phyloP scores from a whole-genome alignment of 1,139 yeast species.

The Taphrina betulina region DNA sequence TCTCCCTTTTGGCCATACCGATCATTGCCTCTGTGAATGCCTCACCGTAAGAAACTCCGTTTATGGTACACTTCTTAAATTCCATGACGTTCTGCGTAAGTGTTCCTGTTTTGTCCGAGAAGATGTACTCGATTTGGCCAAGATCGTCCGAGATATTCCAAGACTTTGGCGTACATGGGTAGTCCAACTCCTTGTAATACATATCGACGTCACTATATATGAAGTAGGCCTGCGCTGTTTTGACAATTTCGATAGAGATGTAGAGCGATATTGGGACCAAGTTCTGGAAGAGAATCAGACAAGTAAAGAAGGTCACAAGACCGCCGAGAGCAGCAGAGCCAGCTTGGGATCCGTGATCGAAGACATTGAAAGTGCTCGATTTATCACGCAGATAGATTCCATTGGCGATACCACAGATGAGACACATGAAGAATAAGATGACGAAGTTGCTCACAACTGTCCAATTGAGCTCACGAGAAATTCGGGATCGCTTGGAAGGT shows the following conservation, averaged over 20 bases:
- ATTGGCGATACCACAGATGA: constrained; percentile 76
- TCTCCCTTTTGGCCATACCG: constrained; percentile 85
- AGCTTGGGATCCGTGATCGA: constrained; percentile 68
- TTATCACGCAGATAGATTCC: constrained; percentile 65
- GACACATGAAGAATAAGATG: constrained; percentile 72
- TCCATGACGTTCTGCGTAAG: constrained; percentile 96
- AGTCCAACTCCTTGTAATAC: constrained; percentile 82
- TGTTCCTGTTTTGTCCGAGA: constrained; percentile 96
- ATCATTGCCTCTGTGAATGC: constrained; percentile 96
- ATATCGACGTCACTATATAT: constrained; percentile 83
- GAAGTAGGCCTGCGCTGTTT: constrained; percentile 90
- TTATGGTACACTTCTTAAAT: constrained; percentile 85
- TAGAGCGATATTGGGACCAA: constrained; percentile 93
- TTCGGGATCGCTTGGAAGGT: constrained; percentile 82
- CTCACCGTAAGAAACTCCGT: constrained; percentile 83
- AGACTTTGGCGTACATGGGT: constrained; percentile 92
- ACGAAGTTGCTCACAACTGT: constrained; percentile 68
- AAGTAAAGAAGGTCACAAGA: constrained; percentile 79
- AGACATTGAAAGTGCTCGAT: constrained; percentile 61
- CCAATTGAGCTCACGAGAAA: constrained; percentile 76
- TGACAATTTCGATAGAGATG: constrained; percentile 91
- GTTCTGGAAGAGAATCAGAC: constrained; percentile 82
- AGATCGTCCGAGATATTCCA: constrained; percentile 97
- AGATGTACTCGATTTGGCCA: constrained; percentile 93
- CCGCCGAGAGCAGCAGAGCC: constrained; percentile 75